Conservation (phyloP, 208 protist genomes). For the Polymyxa betae region DNA sequence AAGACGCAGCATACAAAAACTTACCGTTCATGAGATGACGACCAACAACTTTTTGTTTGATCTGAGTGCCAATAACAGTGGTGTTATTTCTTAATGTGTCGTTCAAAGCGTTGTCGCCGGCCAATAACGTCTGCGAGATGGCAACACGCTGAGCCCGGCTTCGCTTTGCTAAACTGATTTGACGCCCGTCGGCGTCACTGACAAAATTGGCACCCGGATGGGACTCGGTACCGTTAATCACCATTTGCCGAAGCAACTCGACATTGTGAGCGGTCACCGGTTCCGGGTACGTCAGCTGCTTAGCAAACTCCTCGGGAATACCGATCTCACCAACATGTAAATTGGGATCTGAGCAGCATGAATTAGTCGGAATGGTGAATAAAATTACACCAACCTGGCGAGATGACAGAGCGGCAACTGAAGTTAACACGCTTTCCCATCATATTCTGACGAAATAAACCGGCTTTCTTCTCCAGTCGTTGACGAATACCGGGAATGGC, state of each 20-base stretch:
- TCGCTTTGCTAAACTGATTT: slow-evolving; percentile 67
- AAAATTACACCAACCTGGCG: too few species aligned
- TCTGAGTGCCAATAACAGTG: not conserved
- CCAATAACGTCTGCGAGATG: slow-evolving; percentile 63
- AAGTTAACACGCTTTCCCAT: slow-evolving; percentile 99
- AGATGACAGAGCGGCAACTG: slow-evolving; percentile 90
- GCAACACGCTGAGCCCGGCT: slow-evolving; percentile 39
- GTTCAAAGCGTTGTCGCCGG: not conserved
- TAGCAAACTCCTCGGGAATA: slow-evolving; percentile 76
- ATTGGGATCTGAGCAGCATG: too few species aligned
- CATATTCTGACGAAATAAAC: slow-evolving; percentile 99
- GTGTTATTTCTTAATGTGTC: not conserved
- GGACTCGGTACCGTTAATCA: slow-evolving; percentile 93
- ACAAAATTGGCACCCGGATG: slow-evolving; percentile 97
- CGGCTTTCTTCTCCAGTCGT: slow-evolving; percentile 97
- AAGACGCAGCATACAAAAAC: too few species aligned
- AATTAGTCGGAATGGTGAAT: too few species aligned
- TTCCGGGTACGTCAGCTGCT: slow-evolving; percentile 75
- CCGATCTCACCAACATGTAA: slow-evolving; percentile 86
- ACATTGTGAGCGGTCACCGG: slow-evolving; percentile 83
- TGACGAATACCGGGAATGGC: slow-evolving; percentile 68
- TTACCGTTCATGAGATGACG: slow-evolving; percentile 95
- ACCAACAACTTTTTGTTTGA: slow-evolving; percentile 73
- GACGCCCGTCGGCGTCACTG: slow-evolving; percentile 77
- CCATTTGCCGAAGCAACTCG: slow-evolving; percentile 84